These are phyloP conservation scores for Zea mays DNA, from an alignment of 176 grass and related monocot genomes.

Conservation along the genomic window DNA sequence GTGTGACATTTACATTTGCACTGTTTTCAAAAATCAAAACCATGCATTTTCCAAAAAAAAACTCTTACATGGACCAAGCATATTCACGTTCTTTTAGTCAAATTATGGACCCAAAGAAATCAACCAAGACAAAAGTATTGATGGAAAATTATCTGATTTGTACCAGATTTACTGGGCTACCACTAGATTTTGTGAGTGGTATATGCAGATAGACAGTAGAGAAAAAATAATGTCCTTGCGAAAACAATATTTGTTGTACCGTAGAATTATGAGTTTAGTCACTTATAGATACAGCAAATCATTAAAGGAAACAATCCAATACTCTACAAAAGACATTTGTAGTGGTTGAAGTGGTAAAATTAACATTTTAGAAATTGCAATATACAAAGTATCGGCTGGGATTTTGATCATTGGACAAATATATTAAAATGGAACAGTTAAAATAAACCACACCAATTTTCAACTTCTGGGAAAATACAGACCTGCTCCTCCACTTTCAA, in stretches of 20 bases:
- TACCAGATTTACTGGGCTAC: neutral
- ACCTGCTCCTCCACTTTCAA: slow-evolving; percentile 96
- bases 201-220: slow-evolving; percentile 8
- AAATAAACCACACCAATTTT: neutral
- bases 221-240: neutral
- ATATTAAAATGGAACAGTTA: neutral
- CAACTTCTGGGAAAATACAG: slow-evolving; percentile 14
- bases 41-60: neutral
- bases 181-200: slow-evolving; percentile 1
- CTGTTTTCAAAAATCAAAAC: neutral
- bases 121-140: neutral
- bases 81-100: neutral
- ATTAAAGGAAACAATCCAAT: neutral
- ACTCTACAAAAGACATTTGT: neutral
- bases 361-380: neutral
- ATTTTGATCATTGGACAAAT: neutral
- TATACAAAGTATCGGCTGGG: neutral
- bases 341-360: neutral
- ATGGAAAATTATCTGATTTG: neutral
- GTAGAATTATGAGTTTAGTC: neutral
- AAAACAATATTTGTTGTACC: neutral
- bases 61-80: neutral
- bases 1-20: neutral
- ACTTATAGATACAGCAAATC: neutral
- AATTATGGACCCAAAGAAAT: slow-evolving; percentile 16